Evolutionary conservation across 495 filamentous ascomycete species (phyloP), one percentile per base, ranked within the genome.

Genomic region (Penicillium goetzii): DNA sequence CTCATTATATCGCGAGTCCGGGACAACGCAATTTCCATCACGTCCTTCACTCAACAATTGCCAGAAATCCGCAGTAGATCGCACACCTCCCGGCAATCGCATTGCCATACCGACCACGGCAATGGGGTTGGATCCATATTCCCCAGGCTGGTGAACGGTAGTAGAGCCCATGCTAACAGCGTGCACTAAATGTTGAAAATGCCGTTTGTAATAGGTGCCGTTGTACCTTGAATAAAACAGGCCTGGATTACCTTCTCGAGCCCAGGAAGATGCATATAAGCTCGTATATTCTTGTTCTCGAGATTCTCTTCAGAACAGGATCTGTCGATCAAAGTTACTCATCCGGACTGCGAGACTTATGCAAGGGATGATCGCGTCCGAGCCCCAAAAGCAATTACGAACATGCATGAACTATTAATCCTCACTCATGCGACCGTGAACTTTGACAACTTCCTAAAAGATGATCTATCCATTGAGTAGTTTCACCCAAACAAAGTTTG

Each of bases 101-200:
- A 82, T 64, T 25, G 64, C 80, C 70, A 83, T 72, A 21, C 83
- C 80, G 36, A 76, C 66, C 43, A 85, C 79, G 21, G 83, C 82
- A 25, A 85, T 80, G 4, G 49, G 25, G 32, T 26, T 25, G 14
- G 49, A 17, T 32, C 21, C 49, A 32, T 28, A 10, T 52, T 52
- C 26, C 15, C n/a, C 49, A 26, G 6, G 1, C 12, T 14, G 25
- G n/a, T 28, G 9, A 52, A 14, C 7, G 49, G 25, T 32, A 30
- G 21, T 28, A 28, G 21, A 15, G 49, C 49, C 12, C 49, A 52
- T 52, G 25, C 14, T 28, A 25, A 32, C 25, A 32, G 49, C n/a
- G 49, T 52, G 26, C 9, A 17, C 12, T 11, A 30, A 8, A 30
- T 30, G 11, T 28, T 52, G 49, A 52, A 28, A 26, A 12, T 26